phyloP scores from a whole-genome alignment of 495 filamentous ascomycete species.

The Penicillium atrosanguineum region DNA sequence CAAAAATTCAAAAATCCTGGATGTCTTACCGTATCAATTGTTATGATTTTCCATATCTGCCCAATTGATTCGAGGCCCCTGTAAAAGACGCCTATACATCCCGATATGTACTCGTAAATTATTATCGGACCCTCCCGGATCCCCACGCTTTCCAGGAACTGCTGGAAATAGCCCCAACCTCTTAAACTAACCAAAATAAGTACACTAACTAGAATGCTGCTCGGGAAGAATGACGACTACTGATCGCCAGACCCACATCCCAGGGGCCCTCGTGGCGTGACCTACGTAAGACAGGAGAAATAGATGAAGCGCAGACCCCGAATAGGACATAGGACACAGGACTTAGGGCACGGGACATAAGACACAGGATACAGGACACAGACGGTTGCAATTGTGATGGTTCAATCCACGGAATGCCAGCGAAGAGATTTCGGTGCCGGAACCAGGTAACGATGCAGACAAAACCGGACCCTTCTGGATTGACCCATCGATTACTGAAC shows the following conservation, averaged over 20 bases:
- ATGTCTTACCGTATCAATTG: neutral
- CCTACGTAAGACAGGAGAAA: slow-evolving; percentile 5
- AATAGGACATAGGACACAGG: neutral
- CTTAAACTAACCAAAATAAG: neutral
- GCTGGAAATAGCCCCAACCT: neutral
- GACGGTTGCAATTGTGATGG: neutral
- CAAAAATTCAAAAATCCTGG: slow-evolving; percentile 32
- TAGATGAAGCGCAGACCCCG: neutral
- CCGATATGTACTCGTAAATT: neutral
- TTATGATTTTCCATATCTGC: neutral
- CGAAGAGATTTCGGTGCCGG: neutral
- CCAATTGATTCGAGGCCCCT: no score
- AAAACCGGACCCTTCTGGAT: neutral
- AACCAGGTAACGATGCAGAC: neutral
- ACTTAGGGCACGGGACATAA: neutral
- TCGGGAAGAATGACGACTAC: slow-evolving; percentile 1
- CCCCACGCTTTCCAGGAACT: neutral
- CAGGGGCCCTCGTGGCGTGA: slow-evolving; percentile 13
- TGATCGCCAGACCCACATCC: slow-evolving; percentile 23
- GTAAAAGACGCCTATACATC: neutral
- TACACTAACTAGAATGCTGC: neutral
- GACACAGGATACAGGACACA: neutral
- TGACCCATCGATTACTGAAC: slow-evolving; percentile 4
- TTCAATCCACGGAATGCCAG: neutral
- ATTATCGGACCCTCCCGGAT: no score